These are phyloP conservation scores for Colletotrichum sp. DNA, from an alignment of 2,329 filamentous ascomycete genomes.

Conservation along the genomic window DNA sequence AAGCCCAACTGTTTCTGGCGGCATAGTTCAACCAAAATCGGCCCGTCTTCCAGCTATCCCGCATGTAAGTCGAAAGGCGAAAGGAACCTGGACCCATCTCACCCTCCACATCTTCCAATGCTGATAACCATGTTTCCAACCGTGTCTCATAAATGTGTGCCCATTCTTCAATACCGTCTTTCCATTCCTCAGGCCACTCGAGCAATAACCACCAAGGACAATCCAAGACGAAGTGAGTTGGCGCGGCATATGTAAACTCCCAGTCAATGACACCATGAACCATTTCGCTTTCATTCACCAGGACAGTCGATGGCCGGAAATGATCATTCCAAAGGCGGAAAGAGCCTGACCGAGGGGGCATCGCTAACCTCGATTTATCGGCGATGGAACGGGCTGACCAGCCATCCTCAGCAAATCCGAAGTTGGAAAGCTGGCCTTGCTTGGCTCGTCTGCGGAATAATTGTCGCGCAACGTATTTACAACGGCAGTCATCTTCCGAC, in stretches of 20 bases:
- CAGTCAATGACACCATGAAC: conserved; percentile 43
- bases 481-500: conserved; percentile 30
- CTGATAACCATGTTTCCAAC: conserved; percentile 34
- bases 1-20: conserved; percentile 38
- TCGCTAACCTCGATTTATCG: background rate
- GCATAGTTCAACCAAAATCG: conserved; percentile 38
- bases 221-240: conserved; percentile 35
- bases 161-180: conserved; percentile 32
- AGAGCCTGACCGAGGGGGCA: background rate
- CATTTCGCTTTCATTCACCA: conserved; percentile 30
- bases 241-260: conserved; percentile 42
- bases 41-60: conserved; percentile 37
- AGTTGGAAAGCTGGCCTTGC: background rate
- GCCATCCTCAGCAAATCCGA: background rate
- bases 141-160: conserved; percentile 32
- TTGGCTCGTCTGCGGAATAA: background rate
- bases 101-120: conserved; percentile 33
- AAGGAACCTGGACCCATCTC: background rate
- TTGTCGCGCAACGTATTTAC: background rate
- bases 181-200: conserved; percentile 35
- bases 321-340: conserved; percentile 37
- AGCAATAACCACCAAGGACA: conserved; percentile 45
- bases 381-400: background rate
- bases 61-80: conserved; percentile 36
- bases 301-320: conserved; percentile 34